Evolutionary conservation across 73 alveolate genomes (phyloP).

Genomic region (Vitrella brassicaformis): DNA sequence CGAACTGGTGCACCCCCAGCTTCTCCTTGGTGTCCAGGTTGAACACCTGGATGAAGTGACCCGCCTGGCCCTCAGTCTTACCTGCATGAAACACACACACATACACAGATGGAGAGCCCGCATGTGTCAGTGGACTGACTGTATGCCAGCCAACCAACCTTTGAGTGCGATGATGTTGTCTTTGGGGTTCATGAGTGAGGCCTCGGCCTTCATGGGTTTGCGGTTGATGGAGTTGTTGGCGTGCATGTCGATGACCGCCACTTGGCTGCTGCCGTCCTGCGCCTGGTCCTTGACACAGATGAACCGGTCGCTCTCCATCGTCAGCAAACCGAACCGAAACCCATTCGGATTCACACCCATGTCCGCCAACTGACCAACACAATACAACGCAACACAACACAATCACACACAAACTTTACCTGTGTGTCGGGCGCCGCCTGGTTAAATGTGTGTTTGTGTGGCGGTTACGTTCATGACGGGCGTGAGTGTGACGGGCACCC

Average conservation of each 20-base stretch:
- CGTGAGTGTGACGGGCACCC: too few species aligned
- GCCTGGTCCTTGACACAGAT: constrained; percentile 47
- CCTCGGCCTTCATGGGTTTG: constrained; percentile 89
- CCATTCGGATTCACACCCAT: background rate
- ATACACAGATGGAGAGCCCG: background rate
- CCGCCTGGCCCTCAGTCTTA: constrained; percentile 22
- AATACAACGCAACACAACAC: too few species aligned
- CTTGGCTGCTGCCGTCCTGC: background rate
- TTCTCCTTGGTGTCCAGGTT: constrained; percentile 58
- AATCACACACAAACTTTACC: too few species aligned
- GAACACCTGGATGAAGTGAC: constrained; percentile 48
- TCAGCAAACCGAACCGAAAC: background rate
- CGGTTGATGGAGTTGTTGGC: constrained; percentile 51
- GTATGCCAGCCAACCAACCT: constrained; percentile 49
- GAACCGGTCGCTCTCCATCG: constrained; percentile 61
- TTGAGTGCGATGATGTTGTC: constrained; percentile 82
- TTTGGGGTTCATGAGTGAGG: constrained; percentile 81
- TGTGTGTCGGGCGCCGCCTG: too few species aligned
- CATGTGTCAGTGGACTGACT: constrained; percentile 13
- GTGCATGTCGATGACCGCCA: constrained; percentile 55
- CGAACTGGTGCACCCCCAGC: constrained; percentile 57
- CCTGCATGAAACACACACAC: background rate
- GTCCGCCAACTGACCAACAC: constrained; percentile 1
- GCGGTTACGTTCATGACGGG: too few species aligned
- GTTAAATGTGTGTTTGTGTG: too few species aligned